Base-by-base conservation (phyloP, 176 grass and related monocot genomes). In the Elaeis guineensis region DNA sequence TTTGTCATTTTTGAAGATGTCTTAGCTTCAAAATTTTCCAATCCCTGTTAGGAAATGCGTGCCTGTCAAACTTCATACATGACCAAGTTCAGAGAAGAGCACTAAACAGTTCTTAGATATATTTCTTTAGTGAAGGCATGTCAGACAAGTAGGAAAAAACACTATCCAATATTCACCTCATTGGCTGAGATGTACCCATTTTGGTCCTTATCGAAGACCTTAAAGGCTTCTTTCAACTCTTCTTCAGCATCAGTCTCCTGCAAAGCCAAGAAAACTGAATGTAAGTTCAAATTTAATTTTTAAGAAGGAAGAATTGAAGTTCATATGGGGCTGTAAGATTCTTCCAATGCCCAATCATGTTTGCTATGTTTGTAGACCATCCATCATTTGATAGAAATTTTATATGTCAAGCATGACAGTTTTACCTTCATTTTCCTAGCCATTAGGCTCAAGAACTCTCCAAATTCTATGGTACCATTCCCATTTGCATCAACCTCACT, bases 401-500 rank as follows among this genome's bases (percentile, higher is more conserved):
- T 44, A 44, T 44, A 32, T 2, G 3, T 14, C 17, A 24, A 58
- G 18, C 16, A 18, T 18, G 2, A 4, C 9, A 17, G 21, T 19
- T 12, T 15, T 48, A 73, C 70, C 59, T n/a, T 54, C 23, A 16
- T 48, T 55, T 17, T 55, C 50, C 29, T 54, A 49, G 28, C 17
- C 57, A 72, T 52, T 32, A 62, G 4, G 49, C 11, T 35, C 17
- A 53, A 50, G 49, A 72, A 72, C 49, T 62, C 57, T 16, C 49
- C 49, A 50, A 61, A 72, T n/a, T 72, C 69, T 23, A 72, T 61
- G 1, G 58, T 61, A 2, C 58, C 57, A 50, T 76, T 77, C 32
- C 76, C 66, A 4, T 85, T 66, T 8, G 35, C 21, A 44, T 85
- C 82, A 1, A 80, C 72, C 50, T 74, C 82, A 3, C 21, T 68